phyloP scores from a whole-genome alignment of 306 rosid species.

The Glycine latifolia region DNA sequence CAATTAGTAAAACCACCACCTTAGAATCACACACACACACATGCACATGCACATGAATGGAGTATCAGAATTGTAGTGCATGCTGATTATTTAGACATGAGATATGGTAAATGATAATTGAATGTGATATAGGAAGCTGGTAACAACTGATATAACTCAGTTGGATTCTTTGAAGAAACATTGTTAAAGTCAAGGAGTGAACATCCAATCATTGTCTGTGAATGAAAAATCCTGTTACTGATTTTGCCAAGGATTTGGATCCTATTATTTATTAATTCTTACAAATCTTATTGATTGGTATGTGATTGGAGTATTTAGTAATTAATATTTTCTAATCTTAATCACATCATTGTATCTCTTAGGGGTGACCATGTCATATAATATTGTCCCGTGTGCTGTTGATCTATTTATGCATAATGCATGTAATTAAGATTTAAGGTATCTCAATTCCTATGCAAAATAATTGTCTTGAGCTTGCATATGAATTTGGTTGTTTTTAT shows the following conservation, averaged over 20 bases:
- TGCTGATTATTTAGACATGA: constrained; percentile 3
- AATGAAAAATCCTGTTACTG: constrained; percentile 7
- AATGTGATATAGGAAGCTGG: background rate
- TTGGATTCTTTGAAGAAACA: constrained; percentile 26
- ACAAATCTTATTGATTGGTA: background rate
- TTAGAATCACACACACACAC: background rate
- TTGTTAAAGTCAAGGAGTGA: constrained; percentile 19
- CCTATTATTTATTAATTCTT: background rate
- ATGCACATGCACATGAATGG: background rate
- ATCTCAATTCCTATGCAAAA: constrained; percentile 28
- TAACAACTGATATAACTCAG: constrained; percentile 6
- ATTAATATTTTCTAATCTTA: constrained; percentile 7
- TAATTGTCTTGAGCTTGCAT: constrained; percentile 29
- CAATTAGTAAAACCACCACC: background rate
- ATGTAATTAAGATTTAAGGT: constrained; percentile 10
- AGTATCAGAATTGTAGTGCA: background rate
- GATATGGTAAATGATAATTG: constrained; percentile 17
- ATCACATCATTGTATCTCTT: constrained; percentile 10
- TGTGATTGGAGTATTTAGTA: constrained; percentile 12
- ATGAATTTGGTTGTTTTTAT: constrained; percentile 25
- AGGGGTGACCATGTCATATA: constrained; percentile 25
- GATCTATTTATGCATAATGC: constrained; percentile 30
- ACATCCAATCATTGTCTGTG: constrained; percentile 3
- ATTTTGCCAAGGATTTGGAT: constrained; percentile 15
- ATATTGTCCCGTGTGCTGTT: constrained; percentile 10